Evolutionary conservation across 305 asterid species (phyloP), one percentile per base, ranked within the genome.

Genomic region (Striga hermonthica): DNA sequence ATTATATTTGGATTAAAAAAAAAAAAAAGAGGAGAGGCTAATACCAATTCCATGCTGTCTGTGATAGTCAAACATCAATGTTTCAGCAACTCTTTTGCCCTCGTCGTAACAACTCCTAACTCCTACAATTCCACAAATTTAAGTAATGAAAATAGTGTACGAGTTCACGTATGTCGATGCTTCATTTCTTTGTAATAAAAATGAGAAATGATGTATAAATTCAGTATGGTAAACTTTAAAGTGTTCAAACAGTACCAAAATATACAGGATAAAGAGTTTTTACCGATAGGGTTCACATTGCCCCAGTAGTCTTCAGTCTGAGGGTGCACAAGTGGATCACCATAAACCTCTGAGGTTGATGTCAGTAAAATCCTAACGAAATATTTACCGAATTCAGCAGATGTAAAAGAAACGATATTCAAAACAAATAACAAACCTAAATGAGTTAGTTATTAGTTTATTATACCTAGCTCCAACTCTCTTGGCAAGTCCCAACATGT

Each of bases 401-500:
- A 43, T 9, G 41, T 10, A 49, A 7, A n/a, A 63, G 54, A 12
- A 58, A 69, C n/a, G 64, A 57, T 16, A 57, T 10, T 0, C 11
- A 16, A 52, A 15, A 1, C 8, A 52, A 52, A 52, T 47, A n/a
- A 22, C 31, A 22, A 11, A 35, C 0, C 4, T 35, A 59, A 67
- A 61, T 6, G 12, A 65, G 77, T 5, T 5, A n/a, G n/a, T n/a
- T n/a, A n/a, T n/a, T n/a, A n/a, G n/a, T n/a, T n/a, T n/a, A 69
- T 40, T 71, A 36, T 65, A 91, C 99, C 99, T 88, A 49, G 99
- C 99, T 48, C 99, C 99, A 6, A 91, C 95, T 66, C 99, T 83
- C 86, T 94, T 94, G 70, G 98, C 99, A 75, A 94, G 98, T 57
- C 98, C 99, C 88, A 94, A 73, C 98, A 94, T 94, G 87, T 91